Conservation (phyloP, 176 grass and related monocot genomes). For the Zizania latifolia region DNA sequence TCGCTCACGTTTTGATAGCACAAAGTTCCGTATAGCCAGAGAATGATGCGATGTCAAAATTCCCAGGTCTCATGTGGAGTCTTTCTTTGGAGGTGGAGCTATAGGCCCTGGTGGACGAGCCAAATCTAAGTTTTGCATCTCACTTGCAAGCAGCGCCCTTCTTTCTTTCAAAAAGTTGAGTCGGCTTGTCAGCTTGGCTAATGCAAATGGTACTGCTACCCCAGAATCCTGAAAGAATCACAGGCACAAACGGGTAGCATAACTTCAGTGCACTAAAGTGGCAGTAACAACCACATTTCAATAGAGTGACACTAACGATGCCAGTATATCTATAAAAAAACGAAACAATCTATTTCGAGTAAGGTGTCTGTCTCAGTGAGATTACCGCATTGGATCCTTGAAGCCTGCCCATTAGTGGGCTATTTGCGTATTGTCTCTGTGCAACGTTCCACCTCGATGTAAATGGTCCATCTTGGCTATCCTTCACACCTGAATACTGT, state of each 20-base stretch:
- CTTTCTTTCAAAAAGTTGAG: constrained; percentile 95
- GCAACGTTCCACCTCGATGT: constrained; percentile 26
- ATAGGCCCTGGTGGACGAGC: constrained; percentile 15
- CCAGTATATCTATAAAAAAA: constrained; percentile 1
- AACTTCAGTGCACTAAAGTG: constrained; percentile 16
- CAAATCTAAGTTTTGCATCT: constrained; percentile 61
- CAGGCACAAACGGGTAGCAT: constrained; percentile 3
- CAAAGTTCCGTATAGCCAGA: constrained; percentile 4
- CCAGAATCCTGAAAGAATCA: constrained; percentile 56
- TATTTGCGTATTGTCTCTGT: constrained; percentile 40
- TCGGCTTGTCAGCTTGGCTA: constrained; percentile 69
- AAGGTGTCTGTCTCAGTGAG: too few relatives aligned
- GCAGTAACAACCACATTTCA: background rate
- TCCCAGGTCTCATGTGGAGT: constrained; percentile 18
- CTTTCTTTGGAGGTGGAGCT: constrained; percentile 21
- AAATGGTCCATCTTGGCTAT: constrained; percentile 30
- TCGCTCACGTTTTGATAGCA: background rate
- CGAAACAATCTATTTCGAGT: too few relatives aligned
- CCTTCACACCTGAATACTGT: constrained; percentile 24
- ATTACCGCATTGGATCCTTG: constrained; percentile 39
- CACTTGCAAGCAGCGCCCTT: constrained; percentile 58
- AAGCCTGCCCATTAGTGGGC: constrained; percentile 19
- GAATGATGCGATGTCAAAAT: background rate
- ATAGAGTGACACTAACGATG: background rate
- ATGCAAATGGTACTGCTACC: constrained; percentile 44